These are phyloP conservation scores for Saprolegnia parasitica DNA, from an alignment of 352 stramenopile species.

Conservation along the genomic window DNA sequence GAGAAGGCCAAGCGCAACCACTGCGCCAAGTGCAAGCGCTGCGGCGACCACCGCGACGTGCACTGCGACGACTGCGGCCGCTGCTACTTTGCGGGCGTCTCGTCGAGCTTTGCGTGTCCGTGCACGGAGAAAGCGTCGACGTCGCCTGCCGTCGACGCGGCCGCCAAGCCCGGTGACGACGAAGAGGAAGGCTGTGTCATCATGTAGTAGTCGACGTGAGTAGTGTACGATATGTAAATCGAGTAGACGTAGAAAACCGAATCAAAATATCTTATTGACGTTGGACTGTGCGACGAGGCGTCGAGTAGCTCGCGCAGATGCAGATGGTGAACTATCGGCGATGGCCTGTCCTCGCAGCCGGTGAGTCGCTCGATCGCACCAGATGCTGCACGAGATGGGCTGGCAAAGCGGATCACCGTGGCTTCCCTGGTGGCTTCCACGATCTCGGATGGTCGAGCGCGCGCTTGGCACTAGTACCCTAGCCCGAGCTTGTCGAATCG, in stretches of 20 bases:
- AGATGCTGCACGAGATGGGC: too few species aligned
- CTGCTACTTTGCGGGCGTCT: constrained; percentile 83
- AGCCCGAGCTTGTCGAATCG: too few species aligned
- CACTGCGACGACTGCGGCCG: constrained; percentile 76
- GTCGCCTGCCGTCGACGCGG: constrained; percentile 33
- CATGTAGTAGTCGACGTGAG: constrained; percentile 46
- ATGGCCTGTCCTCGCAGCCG: too few species aligned
- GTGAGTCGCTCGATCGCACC: too few species aligned
- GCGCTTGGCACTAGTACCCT: too few species aligned
- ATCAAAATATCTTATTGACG: too few species aligned
- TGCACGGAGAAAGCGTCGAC: constrained; percentile 45
- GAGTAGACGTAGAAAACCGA: background rate
- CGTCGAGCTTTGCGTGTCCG: constrained; percentile 65
- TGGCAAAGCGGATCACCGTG: too few species aligned
- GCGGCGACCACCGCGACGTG: constrained; percentile 81
- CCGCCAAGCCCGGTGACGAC: constrained; percentile 46
- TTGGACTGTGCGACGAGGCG: too few species aligned
- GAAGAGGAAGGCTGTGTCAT: constrained; percentile 75
- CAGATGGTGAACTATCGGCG: too few species aligned
- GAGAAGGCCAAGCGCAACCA: constrained; percentile 74
- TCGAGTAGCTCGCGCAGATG: too few species aligned
- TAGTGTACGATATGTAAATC: constrained; percentile 15
- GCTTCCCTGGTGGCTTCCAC: too few species aligned
- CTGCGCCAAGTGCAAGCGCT: constrained; percentile 82
- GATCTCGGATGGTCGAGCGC: too few species aligned